Evolutionary conservation across 331 rosid genomes (phyloP).

Genomic region (Acacia pycnantha): DNA sequence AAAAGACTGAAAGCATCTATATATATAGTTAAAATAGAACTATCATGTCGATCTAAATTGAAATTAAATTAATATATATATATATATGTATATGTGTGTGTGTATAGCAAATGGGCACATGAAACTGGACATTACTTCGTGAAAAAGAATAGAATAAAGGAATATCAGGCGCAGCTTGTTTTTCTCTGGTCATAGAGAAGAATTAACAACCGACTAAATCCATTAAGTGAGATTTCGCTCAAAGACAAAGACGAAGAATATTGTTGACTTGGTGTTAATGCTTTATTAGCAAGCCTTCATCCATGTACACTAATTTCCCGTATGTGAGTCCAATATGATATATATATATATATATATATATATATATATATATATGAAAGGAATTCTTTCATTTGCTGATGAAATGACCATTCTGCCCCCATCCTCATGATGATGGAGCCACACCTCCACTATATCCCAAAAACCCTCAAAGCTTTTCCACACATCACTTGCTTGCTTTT

Average conservation of each 20-base stretch:
- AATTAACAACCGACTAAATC: conserved; percentile 46
- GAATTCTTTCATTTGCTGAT: not conserved
- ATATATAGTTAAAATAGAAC: not conserved
- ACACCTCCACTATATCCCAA: conserved; percentile 45
- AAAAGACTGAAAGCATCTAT: not conserved
- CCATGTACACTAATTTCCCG: conserved; percentile 34
- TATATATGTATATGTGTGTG: too few relatives aligned
- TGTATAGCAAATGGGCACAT: not conserved
- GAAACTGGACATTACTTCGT: not conserved
- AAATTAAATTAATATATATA: too few relatives aligned
- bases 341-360: too few relatives aligned
- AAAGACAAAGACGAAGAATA: conserved; percentile 45
- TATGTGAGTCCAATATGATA: conserved; percentile 20
- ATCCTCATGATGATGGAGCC: conserved; percentile 48
- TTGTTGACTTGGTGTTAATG: conserved; percentile 43
- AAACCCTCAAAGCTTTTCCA: conserved; percentile 41
- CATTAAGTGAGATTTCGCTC: conserved; percentile 43
- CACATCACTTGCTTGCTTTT: conserved; percentile 48
- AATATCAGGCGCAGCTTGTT: conserved; percentile 13
- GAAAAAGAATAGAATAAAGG: conserved; percentile 20
- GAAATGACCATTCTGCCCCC: conserved; percentile 44
- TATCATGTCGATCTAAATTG: not conserved
- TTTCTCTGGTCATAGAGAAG: conserved; percentile 31
- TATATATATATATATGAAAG: conserved; percentile 13
- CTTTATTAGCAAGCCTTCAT: conserved; percentile 34